phyloP scores from a whole-genome alignment of 2,329 filamentous ascomycete species.

The Diaporthe nobilis region DNA sequence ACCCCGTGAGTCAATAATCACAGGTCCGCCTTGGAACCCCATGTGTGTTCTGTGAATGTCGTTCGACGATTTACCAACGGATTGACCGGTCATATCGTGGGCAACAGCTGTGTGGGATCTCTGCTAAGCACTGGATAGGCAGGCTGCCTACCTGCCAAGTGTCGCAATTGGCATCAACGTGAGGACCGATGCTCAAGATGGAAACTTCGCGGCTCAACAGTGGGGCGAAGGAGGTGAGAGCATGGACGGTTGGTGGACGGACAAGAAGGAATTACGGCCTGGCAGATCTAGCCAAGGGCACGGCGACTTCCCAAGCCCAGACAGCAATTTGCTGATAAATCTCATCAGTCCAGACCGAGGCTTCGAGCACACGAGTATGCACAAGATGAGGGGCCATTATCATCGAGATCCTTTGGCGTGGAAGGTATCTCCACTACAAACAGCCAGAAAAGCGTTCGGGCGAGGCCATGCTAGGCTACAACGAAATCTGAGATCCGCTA shows the following conservation, averaged over 20 bases:
- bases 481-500: not conserved
- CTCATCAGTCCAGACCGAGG: not conserved
- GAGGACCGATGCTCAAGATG: not conserved
- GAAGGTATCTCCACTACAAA: not conserved
- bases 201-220: not conserved
- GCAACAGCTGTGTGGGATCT: not conserved
- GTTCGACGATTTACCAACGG: not conserved
- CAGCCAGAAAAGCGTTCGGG: not conserved
- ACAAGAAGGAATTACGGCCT: not conserved
- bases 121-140: not conserved
- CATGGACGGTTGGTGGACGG: not conserved
- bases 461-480: not conserved
- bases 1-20: not conserved
- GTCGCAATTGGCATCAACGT: not conserved
- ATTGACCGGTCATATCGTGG: not conserved
- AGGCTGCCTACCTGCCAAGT: not conserved
- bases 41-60: not conserved
- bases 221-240: not conserved
- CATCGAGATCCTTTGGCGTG: not conserved
- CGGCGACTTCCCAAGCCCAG: not conserved
- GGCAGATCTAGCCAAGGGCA: not conserved
- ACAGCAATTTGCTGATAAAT: slow-evolving; percentile 15
- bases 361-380: not conserved
- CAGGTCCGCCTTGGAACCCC: not conserved
- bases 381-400: not conserved